phyloP scores from a whole-genome alignment of 129 eudicot genomes.

The Helianthus tuberosus region DNA sequence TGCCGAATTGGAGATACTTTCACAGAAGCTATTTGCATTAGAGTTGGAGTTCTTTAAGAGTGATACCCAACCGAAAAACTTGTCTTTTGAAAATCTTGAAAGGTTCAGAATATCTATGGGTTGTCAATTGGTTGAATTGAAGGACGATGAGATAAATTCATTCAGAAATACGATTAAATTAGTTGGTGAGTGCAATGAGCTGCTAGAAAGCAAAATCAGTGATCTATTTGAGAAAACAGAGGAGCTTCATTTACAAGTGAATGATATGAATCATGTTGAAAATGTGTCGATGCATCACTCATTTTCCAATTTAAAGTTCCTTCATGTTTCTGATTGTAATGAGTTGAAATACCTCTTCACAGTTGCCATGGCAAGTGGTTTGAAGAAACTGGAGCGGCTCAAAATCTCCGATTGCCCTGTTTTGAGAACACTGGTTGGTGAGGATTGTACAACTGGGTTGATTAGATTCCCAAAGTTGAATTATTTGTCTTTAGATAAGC shows the following conservation, averaged over 20 bases:
- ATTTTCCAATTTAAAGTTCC: no score
- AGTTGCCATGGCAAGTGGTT: neutral
- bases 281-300: no score
- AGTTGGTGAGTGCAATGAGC: neutral
- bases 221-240: neutral
- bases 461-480: neutral
- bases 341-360: no score
- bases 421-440: neutral
- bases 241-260: neutral
- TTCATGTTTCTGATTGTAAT: no score
- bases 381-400: neutral
- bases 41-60: neutral
- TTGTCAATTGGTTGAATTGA: no score
- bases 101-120: conserved; percentile 4
- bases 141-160: no score
- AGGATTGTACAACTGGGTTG: neutral
- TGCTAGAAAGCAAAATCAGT: neutral
- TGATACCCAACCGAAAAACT: neutral
- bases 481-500: neutral
- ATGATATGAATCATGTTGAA: neutral
- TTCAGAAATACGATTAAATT: neutral
- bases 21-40: neutral
- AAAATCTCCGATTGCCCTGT: neutral
- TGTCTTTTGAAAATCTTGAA: conserved; percentile 1
- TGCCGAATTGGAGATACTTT: neutral